These are phyloP conservation scores for Aspergillus affinis DNA, from an alignment of 495 filamentous ascomycete species.

Conservation along the genomic window DNA sequence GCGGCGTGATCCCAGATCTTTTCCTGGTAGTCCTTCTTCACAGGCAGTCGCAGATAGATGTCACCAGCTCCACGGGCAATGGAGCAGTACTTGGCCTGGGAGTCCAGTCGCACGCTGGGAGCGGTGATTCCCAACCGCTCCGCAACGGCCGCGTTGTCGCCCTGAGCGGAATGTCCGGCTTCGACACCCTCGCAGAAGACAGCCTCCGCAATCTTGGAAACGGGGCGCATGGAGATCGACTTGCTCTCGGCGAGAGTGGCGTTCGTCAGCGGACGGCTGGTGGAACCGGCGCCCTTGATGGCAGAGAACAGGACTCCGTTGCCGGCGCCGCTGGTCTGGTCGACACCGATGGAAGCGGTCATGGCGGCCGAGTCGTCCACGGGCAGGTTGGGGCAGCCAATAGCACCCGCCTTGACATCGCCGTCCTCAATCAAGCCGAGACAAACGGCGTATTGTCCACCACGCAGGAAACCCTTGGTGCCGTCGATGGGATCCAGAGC, in stretches of 20 bases:
- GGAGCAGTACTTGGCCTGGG: slow-evolving; percentile 94
- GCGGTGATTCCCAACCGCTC: slow-evolving; percentile 79
- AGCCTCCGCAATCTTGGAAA: slow-evolving; percentile 72
- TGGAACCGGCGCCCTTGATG: slow-evolving; percentile 72
- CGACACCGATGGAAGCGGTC: slow-evolving; percentile 61
- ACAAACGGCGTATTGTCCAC: slow-evolving; percentile 97
- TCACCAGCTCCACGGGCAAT: slow-evolving; percentile 96
- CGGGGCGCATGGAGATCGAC: slow-evolving; percentile 72
- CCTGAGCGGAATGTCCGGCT: slow-evolving; percentile 83
- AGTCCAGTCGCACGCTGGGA: slow-evolving; percentile 88
- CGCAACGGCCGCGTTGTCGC: slow-evolving; percentile 82
- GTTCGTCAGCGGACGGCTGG: slow-evolving; percentile 64
- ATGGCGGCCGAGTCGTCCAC: slow-evolving; percentile 72
- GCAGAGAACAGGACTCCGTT: slow-evolving; percentile 86
- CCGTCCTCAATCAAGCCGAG: slow-evolving; percentile 89
- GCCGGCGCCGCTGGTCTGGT: slow-evolving; percentile 63
- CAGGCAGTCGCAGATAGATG: slow-evolving; percentile 86
- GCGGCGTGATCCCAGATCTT: slow-evolving; percentile 99
- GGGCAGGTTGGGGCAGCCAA: slow-evolving; percentile 93
- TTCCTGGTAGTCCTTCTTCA: slow-evolving; percentile 84
- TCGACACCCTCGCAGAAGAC: slow-evolving; percentile 97
- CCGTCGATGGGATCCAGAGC: slow-evolving; percentile 97
- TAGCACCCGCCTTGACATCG: slow-evolving; percentile 89
- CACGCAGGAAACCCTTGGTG: slow-evolving; percentile 93
- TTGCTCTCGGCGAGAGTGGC: slow-evolving; percentile 58